Evolutionary conservation across 352 stramenopile species (phyloP).

Genomic region (Pythium diclinum): DNA sequence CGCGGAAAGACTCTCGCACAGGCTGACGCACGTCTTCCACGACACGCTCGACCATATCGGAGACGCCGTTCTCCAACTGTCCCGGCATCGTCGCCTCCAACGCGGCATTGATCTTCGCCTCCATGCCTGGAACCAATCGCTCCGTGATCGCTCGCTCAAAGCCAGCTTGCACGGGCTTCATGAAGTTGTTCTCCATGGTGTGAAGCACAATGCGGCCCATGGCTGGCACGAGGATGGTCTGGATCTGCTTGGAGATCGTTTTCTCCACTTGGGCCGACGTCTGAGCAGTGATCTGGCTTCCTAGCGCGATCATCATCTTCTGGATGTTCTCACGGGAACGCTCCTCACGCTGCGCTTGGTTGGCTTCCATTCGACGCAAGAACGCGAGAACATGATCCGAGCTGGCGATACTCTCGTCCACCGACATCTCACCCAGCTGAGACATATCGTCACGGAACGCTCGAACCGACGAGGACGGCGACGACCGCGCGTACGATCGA

Average conservation of each 20-base stretch:
- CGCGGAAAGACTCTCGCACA: constrained; percentile 80
- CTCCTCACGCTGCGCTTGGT: constrained; percentile 65
- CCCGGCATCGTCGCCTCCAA: constrained; percentile 52
- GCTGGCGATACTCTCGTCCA: constrained; percentile 63
- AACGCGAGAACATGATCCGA: constrained; percentile 53
- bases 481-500: constrained; percentile 67
- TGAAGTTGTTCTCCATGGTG: constrained; percentile 89
- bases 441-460: constrained; percentile 78
- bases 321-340: constrained; percentile 69
- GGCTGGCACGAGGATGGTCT: constrained; percentile 74
- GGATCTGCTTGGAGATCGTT: constrained; percentile 80
- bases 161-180: constrained; percentile 78
- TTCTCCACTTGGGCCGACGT: constrained; percentile 74
- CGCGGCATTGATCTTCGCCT: constrained; percentile 66
- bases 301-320: constrained; percentile 52
- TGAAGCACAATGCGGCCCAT: constrained; percentile 86
- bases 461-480: constrained; percentile 73
- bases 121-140: constrained; percentile 68
- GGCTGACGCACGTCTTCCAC: constrained; percentile 78
- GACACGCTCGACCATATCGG: constrained; percentile 71
- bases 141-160: constrained; percentile 77
- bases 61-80: constrained; percentile 57
- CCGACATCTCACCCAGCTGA: constrained; percentile 59
- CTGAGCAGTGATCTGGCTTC: constrained; percentile 54
- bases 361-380: constrained; percentile 70